These are phyloP conservation scores for Thelonectria blattea DNA, from an alignment of 2,329 filamentous ascomycete genomes.

Conservation along the genomic window DNA sequence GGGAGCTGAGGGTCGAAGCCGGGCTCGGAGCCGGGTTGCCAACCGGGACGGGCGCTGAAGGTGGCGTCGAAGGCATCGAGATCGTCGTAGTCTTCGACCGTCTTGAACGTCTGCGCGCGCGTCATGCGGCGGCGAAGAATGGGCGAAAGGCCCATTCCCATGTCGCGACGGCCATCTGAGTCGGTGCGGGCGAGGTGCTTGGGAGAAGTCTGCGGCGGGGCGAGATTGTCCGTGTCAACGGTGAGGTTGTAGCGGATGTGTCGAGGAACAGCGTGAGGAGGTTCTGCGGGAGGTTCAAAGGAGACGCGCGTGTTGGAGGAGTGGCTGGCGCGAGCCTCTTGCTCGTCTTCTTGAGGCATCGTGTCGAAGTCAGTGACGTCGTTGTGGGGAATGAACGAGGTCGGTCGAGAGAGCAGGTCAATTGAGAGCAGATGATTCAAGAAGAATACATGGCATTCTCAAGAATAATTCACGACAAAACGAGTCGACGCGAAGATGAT, in stretches of 20 bases:
- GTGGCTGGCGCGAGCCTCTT: constrained; percentile 25
- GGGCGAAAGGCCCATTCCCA: constrained; percentile 38
- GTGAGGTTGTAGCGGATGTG: constrained; percentile 40
- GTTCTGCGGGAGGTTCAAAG: constrained; percentile 18
- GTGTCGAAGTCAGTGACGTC: background rate
- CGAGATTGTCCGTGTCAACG: constrained; percentile 38
- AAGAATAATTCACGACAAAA: background rate
- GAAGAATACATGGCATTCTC: background rate
- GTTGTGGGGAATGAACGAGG: background rate
- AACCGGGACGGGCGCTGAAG: constrained; percentile 49
- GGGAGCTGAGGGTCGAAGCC: constrained; percentile 72
- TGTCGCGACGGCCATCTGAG: constrained; percentile 36
- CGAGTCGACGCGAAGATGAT: background rate
- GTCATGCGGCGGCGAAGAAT: constrained; percentile 48
- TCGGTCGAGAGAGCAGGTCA: background rate
- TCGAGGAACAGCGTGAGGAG: constrained; percentile 10
- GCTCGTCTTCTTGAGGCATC: constrained; percentile 23
- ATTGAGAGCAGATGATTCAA: background rate
- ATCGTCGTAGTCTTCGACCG: constrained; percentile 54
- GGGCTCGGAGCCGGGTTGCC: constrained; percentile 70
- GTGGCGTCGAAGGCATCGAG: constrained; percentile 43
- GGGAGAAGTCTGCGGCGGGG: constrained; percentile 26
- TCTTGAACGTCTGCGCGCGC: constrained; percentile 52
- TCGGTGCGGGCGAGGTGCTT: constrained; percentile 36
- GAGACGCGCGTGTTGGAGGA: constrained; percentile 34